Conservation (phyloP, 306 rosid species). For the barrel medic (Medicago truncatula) region DNA sequence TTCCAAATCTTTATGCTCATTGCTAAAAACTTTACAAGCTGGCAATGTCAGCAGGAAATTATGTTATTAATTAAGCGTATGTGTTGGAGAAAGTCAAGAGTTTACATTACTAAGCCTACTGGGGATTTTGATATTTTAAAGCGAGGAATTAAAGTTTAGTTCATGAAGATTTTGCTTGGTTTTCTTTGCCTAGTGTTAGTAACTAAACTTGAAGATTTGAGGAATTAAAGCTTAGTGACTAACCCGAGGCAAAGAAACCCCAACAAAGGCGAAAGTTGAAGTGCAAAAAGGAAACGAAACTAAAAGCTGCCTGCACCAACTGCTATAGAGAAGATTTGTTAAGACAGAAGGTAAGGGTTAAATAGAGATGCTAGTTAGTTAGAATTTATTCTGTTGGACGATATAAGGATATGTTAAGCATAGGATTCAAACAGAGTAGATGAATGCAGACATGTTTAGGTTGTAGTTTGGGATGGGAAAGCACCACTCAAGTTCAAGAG, state of each 20-base stretch:
- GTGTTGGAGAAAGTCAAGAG: neutral
- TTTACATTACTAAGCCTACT: neutral
- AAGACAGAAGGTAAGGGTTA: neutral
- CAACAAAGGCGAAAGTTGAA: too few relatives aligned
- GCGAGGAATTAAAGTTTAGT: neutral
- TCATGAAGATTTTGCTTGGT: slow-evolving; percentile 1
- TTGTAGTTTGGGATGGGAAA: neutral
- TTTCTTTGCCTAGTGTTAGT: neutral
- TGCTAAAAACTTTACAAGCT: neutral
- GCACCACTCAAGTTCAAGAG: neutral
- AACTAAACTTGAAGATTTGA: too few relatives aligned
- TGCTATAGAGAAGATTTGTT: too few relatives aligned
- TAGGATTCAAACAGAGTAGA: slow-evolving; percentile 2
- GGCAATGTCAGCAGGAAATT: neutral
- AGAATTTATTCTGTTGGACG: neutral
- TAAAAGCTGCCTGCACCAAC: too few relatives aligned
- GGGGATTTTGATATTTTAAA: neutral
- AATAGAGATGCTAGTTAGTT: neutral
- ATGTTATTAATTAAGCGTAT: neutral
- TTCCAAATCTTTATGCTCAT: neutral
- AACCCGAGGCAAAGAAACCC: too few relatives aligned
- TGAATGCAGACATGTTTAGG: neutral
- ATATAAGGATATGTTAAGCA: neutral
- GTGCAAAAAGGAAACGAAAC: too few relatives aligned
- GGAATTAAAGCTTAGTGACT: too few relatives aligned